Base-by-base conservation (phyloP, 768 basidiomycete species). In the Lactarius sp. region DNA sequence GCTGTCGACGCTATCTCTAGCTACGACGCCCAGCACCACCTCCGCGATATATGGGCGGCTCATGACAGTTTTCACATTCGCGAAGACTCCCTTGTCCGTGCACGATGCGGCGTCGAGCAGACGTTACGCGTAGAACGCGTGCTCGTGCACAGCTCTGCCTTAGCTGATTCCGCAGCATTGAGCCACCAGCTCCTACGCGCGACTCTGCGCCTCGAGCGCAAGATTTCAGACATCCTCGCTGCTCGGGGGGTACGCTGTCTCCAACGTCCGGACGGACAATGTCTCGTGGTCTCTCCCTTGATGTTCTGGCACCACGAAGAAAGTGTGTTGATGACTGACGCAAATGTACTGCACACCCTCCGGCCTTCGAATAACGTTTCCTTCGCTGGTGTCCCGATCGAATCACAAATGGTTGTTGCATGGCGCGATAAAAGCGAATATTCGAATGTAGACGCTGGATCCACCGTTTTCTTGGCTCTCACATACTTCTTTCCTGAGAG, bases 401-500 rank as follows among this genome's bases (percentile, higher is more conserved):
- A 84, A 10, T 82, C 87, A 2, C 79, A 83, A 50, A 92, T 92
- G 87, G 87, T 92, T 36, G 75, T 94, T 42, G 88, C 89, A 8
- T 86, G 88, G 20, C 79, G 88, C 61, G 84, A 82, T 27, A 77
- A 77, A 54, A 83, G 86, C 58, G 80, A 80, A 52, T 79, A 80
- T 61, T 56, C 73, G 39, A 74, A 77, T 27, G 49, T 41, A n/a
- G 77, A 78, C 61, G 79, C 85, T 55, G 85, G 88, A 69, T 82
- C 79, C 64, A 87, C 89, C 52, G 82, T 78, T 56, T 89, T 85
- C 70, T 80, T 94, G 20, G 89, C 86, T 16, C 77, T 93, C 62
- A 92, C 90, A 0, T 94, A 90, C 73, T 86, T 92, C 75, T 92
- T 94, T 71, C 85, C 83, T 2, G 87, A 91, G 67, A 81, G 78